A percentile compares a stretch with the other conserved stretches of the same genome.
Evolutionary conservation across 306 rosid species (phyloP).

Genomic region (Prunus fruticosa): DNA sequence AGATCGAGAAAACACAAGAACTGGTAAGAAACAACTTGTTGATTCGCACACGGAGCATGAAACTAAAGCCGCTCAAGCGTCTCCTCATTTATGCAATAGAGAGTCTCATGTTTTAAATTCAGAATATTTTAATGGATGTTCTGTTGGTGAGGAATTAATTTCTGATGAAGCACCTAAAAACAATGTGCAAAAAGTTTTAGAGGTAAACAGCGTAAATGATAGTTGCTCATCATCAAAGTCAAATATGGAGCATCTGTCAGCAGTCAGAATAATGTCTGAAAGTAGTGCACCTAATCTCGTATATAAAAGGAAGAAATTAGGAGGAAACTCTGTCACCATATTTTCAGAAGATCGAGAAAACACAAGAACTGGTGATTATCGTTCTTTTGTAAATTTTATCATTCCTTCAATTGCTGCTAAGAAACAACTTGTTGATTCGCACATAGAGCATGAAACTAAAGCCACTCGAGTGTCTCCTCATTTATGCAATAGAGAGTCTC

Average conservation of each 20-base stretch:
- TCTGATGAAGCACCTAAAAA: slow-evolving; percentile 37
- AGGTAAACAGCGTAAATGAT: slow-evolving; percentile 64
- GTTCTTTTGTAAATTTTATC: slow-evolving; percentile 50
- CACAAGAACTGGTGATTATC: slow-evolving; percentile 41
- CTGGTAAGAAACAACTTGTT: slow-evolving; percentile 42
- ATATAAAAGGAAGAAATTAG: slow-evolving; percentile 66
- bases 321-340: slow-evolving; percentile 29
- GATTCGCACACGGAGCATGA: slow-evolving; percentile 39
- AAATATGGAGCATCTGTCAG: slow-evolving; percentile 52
- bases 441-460: slow-evolving; percentile 37
- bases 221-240: slow-evolving; percentile 94
- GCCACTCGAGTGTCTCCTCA: slow-evolving; percentile 32
- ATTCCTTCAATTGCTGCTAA: slow-evolving; percentile 39
- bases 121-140: slow-evolving; percentile 19
- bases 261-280: slow-evolving; percentile 17
- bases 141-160: slow-evolving; percentile 18
- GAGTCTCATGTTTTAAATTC: slow-evolving; percentile 21
- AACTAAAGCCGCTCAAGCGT: slow-evolving; percentile 32
- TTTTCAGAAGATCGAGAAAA: slow-evolving; percentile 26
- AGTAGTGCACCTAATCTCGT: slow-evolving; percentile 44
- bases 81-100: slow-evolving; percentile 27
- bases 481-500: slow-evolving; percentile 20
- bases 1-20: background rate
- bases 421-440: slow-evolving; percentile 42
- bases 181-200: slow-evolving; percentile 41